Conservation (phyloP, 2,329 filamentous ascomycete species). For the Zymoseptoria ardabiliae region DNA sequence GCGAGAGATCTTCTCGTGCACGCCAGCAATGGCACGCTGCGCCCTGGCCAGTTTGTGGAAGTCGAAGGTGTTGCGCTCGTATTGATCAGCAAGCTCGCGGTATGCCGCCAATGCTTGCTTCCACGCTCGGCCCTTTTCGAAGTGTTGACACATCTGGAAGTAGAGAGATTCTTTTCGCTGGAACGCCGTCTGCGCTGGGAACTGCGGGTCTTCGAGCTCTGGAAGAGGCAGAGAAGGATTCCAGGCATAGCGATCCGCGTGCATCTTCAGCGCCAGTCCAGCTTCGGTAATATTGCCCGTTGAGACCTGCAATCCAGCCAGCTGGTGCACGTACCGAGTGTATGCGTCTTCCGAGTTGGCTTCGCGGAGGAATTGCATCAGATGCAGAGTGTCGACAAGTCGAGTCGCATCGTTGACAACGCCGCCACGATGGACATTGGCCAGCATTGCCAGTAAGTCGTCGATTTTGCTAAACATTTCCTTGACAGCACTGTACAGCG, state of each 20-base stretch:
- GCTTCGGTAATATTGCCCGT: constrained; percentile 78
- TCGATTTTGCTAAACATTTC: constrained; percentile 78
- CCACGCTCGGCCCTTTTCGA: constrained; percentile 93
- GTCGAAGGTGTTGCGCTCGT: constrained; percentile 82
- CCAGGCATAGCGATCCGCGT: constrained; percentile 91
- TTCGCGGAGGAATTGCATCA: constrained; percentile 95
- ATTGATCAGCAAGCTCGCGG: constrained; percentile 83
- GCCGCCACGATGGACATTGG: constrained; percentile 77
- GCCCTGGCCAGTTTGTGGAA: constrained; percentile 85
- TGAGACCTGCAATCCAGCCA: constrained; percentile 68
- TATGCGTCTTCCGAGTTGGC: constrained; percentile 98
- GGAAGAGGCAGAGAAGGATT: constrained; percentile 62
- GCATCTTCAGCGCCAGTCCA: constrained; percentile 77
- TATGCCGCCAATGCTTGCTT: constrained; percentile 80
- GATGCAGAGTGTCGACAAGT: constrained; percentile 77
- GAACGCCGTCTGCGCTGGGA: constrained; percentile 78
- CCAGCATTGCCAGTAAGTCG: constrained; percentile 82
- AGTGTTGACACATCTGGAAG: constrained; percentile 90
- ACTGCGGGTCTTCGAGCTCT: constrained; percentile 63
- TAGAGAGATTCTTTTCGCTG: constrained; percentile 89
- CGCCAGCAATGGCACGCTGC: constrained; percentile 81
- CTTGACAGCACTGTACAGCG: constrained; percentile 66
- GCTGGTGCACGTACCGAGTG: constrained; percentile 88
- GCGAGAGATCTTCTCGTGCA: constrained; percentile 82
- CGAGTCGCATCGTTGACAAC: constrained; percentile 60